Conservation (phyloP, 805 yeast species). For the Nakazawaea ishiwadae region DNA sequence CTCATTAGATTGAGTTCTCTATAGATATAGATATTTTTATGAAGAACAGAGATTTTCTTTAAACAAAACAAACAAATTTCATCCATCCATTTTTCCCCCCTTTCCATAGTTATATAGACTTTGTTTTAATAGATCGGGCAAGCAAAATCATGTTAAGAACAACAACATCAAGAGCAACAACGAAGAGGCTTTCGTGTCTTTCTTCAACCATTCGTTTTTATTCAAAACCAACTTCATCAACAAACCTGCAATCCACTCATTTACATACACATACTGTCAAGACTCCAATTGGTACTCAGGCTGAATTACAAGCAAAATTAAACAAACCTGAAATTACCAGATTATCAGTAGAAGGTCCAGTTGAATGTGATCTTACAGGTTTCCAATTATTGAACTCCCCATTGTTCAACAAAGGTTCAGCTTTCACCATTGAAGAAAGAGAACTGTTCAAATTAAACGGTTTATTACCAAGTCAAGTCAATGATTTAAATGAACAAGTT, state of each 20-base stretch:
- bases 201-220: conserved; percentile 1
- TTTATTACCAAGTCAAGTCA: conserved; percentile 77
- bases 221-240: conserved; percentile 11
- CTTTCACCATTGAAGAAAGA: conserved; percentile 83
- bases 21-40: too few species aligned
- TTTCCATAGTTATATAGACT: too few species aligned
- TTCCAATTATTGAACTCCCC: conserved; percentile 85
- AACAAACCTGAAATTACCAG: conserved; percentile 54
- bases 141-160: background rate
- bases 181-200: background rate
- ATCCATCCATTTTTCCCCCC: too few species aligned
- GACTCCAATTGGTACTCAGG: conserved; percentile 51
- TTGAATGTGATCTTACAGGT: conserved; percentile 74
- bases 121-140: too few species aligned
- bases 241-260: conserved; percentile 10
- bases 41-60: too few species aligned
- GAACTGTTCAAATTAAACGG: conserved; percentile 75
- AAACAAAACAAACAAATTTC: too few species aligned
- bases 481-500: conserved; percentile 84
- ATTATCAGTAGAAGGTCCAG: conserved; percentile 70
- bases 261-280: conserved; percentile 23
- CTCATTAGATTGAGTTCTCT: too few species aligned
- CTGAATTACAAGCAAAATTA: conserved; percentile 47
- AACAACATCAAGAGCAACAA: background rate
- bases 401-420: conserved; percentile 92